phyloP scores from a whole-genome alignment of 2,329 filamentous ascomycete species.

The Nemania bipapillata region DNA sequence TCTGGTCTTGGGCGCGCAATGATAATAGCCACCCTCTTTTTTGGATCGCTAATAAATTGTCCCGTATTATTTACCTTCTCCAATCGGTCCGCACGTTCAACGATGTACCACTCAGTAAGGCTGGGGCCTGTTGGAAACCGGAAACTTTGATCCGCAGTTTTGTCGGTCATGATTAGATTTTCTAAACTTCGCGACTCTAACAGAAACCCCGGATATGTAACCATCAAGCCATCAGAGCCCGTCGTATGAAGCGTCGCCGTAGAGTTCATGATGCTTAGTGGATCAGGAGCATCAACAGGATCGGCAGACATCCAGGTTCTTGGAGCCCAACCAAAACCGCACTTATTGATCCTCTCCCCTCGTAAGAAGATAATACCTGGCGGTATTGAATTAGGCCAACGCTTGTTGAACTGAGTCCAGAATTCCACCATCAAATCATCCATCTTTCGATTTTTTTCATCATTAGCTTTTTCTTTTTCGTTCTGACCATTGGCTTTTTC shows the following conservation, averaged over 20 bases:
- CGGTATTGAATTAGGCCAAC: not conserved
- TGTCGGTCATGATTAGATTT: not conserved
- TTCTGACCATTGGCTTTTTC: no score
- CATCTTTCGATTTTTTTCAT: not conserved
- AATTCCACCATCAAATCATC: not conserved
- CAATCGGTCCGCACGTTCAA: conserved; percentile 1
- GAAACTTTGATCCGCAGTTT: not conserved
- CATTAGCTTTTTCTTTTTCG: not conserved
- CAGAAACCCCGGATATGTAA: not conserved
- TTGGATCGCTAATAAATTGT: not conserved
- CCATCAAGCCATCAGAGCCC: not conserved
- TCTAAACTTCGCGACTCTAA: not conserved
- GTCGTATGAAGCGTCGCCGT: not conserved
- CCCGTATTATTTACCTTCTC: no score
- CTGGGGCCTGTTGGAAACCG: conserved; percentile 5
- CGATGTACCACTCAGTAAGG: conserved; percentile 2
- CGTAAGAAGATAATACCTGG: conserved; percentile 1
- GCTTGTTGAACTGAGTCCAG: not conserved
- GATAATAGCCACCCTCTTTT: not conserved
- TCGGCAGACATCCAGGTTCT: conserved; percentile 6
- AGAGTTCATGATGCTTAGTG: not conserved
- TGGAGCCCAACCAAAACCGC: conserved; percentile 4
- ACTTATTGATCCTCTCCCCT: not conserved
- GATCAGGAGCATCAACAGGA: not conserved
- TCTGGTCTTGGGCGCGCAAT: not conserved